phyloP scores from a whole-genome alignment of 208 protist species.

The Leishmania mexicana region DNA sequence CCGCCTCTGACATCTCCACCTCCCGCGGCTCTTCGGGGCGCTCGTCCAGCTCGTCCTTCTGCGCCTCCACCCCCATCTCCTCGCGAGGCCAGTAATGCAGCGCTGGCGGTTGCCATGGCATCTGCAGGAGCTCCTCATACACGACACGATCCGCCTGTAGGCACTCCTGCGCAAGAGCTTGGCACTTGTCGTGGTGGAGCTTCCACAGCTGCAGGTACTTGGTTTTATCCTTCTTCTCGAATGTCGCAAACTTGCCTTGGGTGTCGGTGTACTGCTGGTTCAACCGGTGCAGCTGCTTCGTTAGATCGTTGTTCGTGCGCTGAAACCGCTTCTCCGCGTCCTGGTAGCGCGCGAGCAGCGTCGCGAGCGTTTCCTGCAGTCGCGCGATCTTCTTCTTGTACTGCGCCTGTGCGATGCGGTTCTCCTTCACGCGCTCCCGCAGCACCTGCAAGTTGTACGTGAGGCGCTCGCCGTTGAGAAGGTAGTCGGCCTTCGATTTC shows the following conservation, averaged over 20 bases:
- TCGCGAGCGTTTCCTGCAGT: constrained; percentile 89
- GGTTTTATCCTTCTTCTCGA: constrained; percentile 92
- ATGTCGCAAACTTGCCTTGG: constrained; percentile 95
- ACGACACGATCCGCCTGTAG: constrained; percentile 95
- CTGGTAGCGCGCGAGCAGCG: constrained; percentile 90
- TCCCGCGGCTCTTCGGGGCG: constrained; percentile 45
- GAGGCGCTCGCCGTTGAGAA: constrained; percentile 96
- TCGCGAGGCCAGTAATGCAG: constrained; percentile 82
- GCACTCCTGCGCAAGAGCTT: constrained; percentile 84
- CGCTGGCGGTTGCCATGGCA: constrained; percentile 88
- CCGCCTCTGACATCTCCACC: constrained; percentile 75
- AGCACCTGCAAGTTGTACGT: constrained; percentile 97
- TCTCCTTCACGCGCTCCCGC: constrained; percentile 94
- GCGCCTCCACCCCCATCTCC: constrained; percentile 39
- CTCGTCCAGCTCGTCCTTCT: constrained; percentile 55
- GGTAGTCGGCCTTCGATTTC: constrained; percentile 94
- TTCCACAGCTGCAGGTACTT: constrained; percentile 95
- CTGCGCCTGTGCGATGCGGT: constrained; percentile 91
- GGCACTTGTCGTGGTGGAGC: constrained; percentile 95
- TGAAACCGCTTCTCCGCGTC: constrained; percentile 93
- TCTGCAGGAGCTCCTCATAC: constrained; percentile 94
- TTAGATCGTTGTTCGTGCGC: constrained; percentile 94
- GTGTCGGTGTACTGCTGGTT: constrained; percentile 96
- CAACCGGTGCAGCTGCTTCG: constrained; percentile 92
- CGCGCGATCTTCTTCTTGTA: constrained; percentile 93